phyloP scores from a whole-genome alignment of 2,329 filamentous ascomycete species.

The Plenodomus tracheiphilus region DNA sequence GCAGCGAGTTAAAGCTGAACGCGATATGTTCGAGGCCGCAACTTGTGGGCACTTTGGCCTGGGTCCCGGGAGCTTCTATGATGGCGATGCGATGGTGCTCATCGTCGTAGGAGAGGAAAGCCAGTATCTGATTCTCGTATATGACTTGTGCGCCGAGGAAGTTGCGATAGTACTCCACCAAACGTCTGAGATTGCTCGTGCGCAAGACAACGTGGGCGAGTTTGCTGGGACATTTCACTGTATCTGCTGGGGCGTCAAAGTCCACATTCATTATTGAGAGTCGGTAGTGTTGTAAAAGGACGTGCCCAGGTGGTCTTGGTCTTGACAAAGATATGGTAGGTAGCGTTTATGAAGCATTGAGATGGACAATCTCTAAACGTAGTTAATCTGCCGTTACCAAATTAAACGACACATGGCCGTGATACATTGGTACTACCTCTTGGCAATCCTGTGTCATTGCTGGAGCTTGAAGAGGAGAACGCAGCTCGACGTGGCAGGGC shows the following conservation, averaged over 20 bases:
- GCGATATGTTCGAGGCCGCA: constrained; percentile 49
- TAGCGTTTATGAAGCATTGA: too few relatives aligned
- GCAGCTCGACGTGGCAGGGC: too few relatives aligned
- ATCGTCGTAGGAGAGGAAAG: constrained; percentile 52
- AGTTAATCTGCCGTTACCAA: too few relatives aligned
- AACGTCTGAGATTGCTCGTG: constrained; percentile 28
- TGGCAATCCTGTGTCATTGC: not conserved
- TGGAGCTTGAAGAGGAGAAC: not conserved
- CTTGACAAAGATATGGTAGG: too few relatives aligned
- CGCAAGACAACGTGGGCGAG: constrained; percentile 37
- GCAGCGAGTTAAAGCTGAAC: constrained; percentile 46
- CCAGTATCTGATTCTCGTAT: constrained; percentile 26
- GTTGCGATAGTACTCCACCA: constrained; percentile 45
- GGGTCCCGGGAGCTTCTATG: constrained; percentile 13
- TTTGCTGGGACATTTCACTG: constrained; percentile 1
- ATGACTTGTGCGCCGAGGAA: constrained; percentile 43
- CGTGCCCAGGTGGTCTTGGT: too few relatives aligned
- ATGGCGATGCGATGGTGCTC: constrained; percentile 56
- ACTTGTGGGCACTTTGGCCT: constrained; percentile 8
- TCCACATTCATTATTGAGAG: too few relatives aligned
- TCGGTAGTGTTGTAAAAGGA: too few relatives aligned
- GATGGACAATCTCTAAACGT: too few relatives aligned
- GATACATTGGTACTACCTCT: too few relatives aligned
- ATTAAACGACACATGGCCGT: too few relatives aligned
- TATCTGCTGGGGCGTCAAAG: too few relatives aligned